Conservation (phyloP, 163 green algal species). For the Prototheca cutis region DNA sequence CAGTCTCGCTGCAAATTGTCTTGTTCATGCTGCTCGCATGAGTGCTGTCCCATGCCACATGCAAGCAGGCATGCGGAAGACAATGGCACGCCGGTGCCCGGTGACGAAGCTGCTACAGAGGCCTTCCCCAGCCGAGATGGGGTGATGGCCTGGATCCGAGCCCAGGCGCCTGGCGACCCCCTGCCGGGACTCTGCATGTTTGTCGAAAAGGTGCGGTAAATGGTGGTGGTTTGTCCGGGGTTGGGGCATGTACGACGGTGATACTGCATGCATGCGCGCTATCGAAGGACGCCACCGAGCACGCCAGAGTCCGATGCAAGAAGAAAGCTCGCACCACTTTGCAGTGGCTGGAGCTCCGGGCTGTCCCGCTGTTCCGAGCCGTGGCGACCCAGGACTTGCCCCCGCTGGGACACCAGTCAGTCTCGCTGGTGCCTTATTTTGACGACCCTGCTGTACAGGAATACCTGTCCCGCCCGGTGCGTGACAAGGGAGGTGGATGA, state of each 20-base stretch:
- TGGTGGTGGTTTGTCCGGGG: too few species aligned
- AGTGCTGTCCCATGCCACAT: background rate
- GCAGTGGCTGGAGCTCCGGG: slow-evolving; percentile 9
- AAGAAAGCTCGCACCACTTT: too few species aligned
- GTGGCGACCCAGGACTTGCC: too few species aligned
- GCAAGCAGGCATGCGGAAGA: too few species aligned
- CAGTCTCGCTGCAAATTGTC: too few species aligned
- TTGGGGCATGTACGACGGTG: too few species aligned
- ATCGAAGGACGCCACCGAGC: too few species aligned
- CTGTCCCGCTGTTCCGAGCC: slow-evolving; percentile 6
- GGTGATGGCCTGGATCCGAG: slow-evolving; percentile 12
- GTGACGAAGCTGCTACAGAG: background rate
- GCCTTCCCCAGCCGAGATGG: slow-evolving; percentile 8
- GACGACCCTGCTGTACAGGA: slow-evolving; percentile 6
- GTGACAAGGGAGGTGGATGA: too few species aligned
- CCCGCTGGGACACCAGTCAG: background rate
- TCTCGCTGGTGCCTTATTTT: slow-evolving; percentile 18
- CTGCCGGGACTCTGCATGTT: slow-evolving; percentile 9
- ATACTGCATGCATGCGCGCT: too few species aligned
- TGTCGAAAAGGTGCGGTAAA: slow-evolving; percentile 11
- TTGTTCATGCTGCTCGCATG: too few species aligned
- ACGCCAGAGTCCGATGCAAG: too few species aligned
- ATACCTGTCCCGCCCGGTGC: slow-evolving; percentile 9
- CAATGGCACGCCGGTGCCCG: background rate
- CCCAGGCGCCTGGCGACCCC: background rate